Conservation (phyloP, 257 asterid genomes). For the Capsicum baccatum region DNA sequence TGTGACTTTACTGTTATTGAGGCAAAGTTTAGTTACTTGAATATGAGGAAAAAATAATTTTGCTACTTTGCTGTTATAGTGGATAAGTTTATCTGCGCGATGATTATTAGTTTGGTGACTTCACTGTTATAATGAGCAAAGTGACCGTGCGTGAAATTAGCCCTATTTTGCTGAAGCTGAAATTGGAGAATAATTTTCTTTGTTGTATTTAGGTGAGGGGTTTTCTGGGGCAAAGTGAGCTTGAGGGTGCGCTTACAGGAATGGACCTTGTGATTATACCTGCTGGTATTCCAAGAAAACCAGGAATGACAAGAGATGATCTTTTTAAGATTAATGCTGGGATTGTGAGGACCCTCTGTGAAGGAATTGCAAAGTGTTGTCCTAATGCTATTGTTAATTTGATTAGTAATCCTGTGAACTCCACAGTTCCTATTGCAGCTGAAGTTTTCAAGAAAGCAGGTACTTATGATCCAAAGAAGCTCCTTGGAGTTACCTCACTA, state of each 20-base stretch:
- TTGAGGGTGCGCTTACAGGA: constrained; percentile 92
- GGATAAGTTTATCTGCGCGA: no score
- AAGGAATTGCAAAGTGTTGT: constrained; percentile 86
- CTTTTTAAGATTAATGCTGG: constrained; percentile 96
- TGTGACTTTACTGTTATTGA: neutral
- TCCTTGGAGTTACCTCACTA: constrained; percentile 93
- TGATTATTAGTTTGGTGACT: neutral
- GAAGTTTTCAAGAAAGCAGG: constrained; percentile 92
- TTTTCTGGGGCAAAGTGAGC: constrained; percentile 74
- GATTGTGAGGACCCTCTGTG: constrained; percentile 84
- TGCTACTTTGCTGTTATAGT: neutral
- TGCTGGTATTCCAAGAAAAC: constrained; percentile 98
- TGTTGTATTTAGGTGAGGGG: constrained; percentile 44
- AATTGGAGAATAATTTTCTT: neutral
- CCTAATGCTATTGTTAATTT: constrained; percentile 85
- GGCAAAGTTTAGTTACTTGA: neutral
- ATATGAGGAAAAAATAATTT: neutral
- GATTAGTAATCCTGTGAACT: constrained; percentile 95
- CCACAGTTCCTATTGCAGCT: constrained; percentile 97
- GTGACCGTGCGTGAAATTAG: neutral
- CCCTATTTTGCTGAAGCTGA: neutral
- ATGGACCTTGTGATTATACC: constrained; percentile 96
- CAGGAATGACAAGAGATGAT: constrained; percentile 98
- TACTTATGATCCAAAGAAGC: constrained; percentile 79
- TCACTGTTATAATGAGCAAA: neutral